Base-by-base conservation (phyloP, 345 rosid genomes). In the Moricandia moricandioides region DNA sequence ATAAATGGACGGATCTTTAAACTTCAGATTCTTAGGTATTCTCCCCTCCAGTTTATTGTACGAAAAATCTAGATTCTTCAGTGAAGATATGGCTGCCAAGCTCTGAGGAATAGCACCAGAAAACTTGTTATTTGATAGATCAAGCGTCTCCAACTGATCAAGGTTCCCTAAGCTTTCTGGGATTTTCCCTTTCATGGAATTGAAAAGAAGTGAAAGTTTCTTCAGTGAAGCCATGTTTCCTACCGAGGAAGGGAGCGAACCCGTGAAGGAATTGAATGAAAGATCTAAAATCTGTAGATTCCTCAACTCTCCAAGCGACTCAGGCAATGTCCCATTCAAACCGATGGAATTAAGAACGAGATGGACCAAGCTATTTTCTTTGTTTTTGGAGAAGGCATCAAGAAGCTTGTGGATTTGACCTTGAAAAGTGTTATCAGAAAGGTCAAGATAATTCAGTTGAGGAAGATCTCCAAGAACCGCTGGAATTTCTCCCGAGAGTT, bases 81-180 rank as follows among this genome's bases (percentile, higher is more conserved):
- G 51, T 4, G 16, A 43, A 43, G 51, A 43, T 43, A 13, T 43
- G 3, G 16, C 51, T 43, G 7, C 6, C 51, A 43, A 43, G 51
- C 51, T 43, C 51, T 43, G 51, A 43, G 51, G 51, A 43, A 43
- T 43, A 16, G 16, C 51, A 43, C 51, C 51, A 43, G 51, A 43
- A 43, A 43, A 43, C 51, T 5, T 43, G 51, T 43, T 43, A 0
- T 2, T 13, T 43, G 51, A 43, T 12, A 43, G 51, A 43, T 43
- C 51, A 43, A 43, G 51, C 51, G 4, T 45, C 52, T 45, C 52
- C 52, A 45, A 8, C 7, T n/a, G 52, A 45, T 70, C 55, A 47
- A 86, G 85, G 60, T 83, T 29, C 52, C 89, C 89, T 4, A 86
- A 75, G 67, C 83, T 75, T 67, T 81, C 78, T 17, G 89, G 84